These are phyloP conservation scores for Mycena sp. DNA, from an alignment of 1,284 basidiomycete species.

Conservation along the genomic window DNA sequence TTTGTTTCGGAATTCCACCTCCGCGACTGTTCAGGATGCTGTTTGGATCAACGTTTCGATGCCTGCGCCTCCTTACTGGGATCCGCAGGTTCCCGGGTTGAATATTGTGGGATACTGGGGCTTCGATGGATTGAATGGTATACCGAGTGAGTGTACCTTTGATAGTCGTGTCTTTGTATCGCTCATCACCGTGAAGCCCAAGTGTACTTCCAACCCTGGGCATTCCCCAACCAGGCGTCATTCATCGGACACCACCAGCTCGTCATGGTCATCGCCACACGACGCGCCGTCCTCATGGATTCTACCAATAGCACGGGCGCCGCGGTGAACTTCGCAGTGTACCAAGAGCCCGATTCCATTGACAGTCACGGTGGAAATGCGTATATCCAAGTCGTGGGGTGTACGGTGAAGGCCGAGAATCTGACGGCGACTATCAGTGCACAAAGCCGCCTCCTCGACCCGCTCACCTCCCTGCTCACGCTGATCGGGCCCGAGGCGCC, in stretches of 20 bases:
- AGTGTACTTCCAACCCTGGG: slow-evolving; percentile 10
- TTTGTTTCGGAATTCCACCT: background rate
- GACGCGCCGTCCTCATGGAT: background rate
- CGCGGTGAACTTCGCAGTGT: slow-evolving; percentile 1
- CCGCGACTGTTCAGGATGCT: background rate
- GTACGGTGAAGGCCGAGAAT: slow-evolving; percentile 3
- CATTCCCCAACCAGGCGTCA: background rate
- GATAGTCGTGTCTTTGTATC: background rate
- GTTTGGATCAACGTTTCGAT: slow-evolving; percentile 17
- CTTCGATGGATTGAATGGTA: background rate
- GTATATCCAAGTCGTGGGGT: slow-evolving; percentile 13
- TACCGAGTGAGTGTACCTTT: background rate
- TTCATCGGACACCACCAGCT: slow-evolving; percentile 6
- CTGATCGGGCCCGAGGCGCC: slow-evolving; percentile 1
- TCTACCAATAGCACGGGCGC: slow-evolving; percentile 1
- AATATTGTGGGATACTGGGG: slow-evolving; percentile 7
- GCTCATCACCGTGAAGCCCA: background rate
- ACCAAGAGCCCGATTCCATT: background rate
- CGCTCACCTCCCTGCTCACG: background rate
- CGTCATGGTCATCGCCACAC: slow-evolving; percentile 10
- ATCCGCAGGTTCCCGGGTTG: background rate
- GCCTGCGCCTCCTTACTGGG: slow-evolving; percentile 2
- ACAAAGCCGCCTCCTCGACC: slow-evolving; percentile 8
- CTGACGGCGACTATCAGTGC: slow-evolving; percentile 8
- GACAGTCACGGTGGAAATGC: background rate